These are phyloP conservation scores for Trichaptum fuscoviolaceum DNA, from an alignment of 768 basidiomycete species.

Conservation along the genomic window DNA sequence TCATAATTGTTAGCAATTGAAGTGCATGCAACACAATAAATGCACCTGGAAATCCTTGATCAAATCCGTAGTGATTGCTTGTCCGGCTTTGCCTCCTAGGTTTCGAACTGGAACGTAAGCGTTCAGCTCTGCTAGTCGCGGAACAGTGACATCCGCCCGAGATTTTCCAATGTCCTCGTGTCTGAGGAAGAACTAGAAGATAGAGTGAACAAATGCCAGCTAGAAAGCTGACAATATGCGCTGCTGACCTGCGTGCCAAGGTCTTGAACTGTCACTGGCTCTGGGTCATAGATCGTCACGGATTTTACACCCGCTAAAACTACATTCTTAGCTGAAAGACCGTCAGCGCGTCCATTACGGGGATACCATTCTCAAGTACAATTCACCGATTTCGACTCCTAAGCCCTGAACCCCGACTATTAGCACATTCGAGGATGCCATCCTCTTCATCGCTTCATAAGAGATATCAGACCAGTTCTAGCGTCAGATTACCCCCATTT, in stretches of 20 bases:
- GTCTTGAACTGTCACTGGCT: constrained; percentile 82
- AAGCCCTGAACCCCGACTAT: constrained; percentile 89
- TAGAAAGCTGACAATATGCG: constrained; percentile 13
- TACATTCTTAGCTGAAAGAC: constrained; percentile 82
- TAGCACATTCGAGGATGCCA: constrained; percentile 94
- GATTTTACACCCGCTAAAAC: constrained; percentile 95
- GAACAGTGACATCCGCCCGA: constrained; percentile 77
- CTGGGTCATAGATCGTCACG: constrained; percentile 92
- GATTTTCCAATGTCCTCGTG: constrained; percentile 82
- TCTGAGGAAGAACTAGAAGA: constrained; percentile 86
- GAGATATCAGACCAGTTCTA: constrained; percentile 14
- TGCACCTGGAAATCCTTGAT: constrained; percentile 86
- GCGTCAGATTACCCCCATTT: constrained; percentile 11
- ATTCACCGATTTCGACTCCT: constrained; percentile 89
- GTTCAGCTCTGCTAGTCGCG: constrained; percentile 92
- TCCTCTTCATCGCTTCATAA: constrained; percentile 94
- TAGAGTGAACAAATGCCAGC: constrained; percentile 2
- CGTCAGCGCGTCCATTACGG: neutral
- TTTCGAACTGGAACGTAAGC: constrained; percentile 91
- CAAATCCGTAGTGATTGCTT: constrained; percentile 73
- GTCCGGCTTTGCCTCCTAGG: constrained; percentile 71
- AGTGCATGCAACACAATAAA: constrained; percentile 4
- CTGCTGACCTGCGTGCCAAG: constrained; percentile 81
- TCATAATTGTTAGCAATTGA: constrained; percentile 9
- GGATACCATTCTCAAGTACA: constrained; percentile 9